Evolutionary conservation across 1,284 basidiomycete genomes (phyloP), one percentile per base, ranked within the genome.

Genomic region (Sanghuangporus sanghuang): DNA sequence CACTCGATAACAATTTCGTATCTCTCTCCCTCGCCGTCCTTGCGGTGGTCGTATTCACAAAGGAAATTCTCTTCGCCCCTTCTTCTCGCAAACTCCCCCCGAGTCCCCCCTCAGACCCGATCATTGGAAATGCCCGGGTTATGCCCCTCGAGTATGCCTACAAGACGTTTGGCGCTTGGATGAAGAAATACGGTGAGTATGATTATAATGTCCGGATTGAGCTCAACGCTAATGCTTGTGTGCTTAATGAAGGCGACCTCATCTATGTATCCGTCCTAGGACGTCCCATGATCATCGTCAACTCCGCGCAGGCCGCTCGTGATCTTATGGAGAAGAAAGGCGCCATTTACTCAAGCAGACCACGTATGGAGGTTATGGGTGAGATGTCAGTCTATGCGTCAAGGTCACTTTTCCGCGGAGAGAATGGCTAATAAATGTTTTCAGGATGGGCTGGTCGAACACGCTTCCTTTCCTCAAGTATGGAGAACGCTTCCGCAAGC

Each of bases 251-350:
- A 63, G 63, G 63, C 44, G 63, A 64, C 54, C 36, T 80, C 38
- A 70, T 78, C 35, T 76, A 74, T 66, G 67, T 77, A 14, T 68
- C 68, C 53, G 70, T 75, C 23, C 70, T 76, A 46, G 75, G 74
- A 3, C 71, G 68, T 3, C 72, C 74, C 6, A 72, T 76, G 42
- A 62, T 79, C 21, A 67, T 81, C 50, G 57, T 80, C 23, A 77
- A 77, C 67, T 74, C 76, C 3, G 61, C 67, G 2, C 67, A 74
- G 58, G 72, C 72, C 0, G 74, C 76, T 5, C 66, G 69, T 7
- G 79, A 80, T 11, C 68, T 81, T n/a, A 66, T 80, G 65, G 78
- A 77, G 42, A 78, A 76, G 67, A 69, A 76, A 16, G 74, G 77
- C n/a, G 66, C 72, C 1, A 74, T 73, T 55, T 78, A 78, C 64